Conservation (phyloP, 192 early-diverging fungal genomes). For the Gamsiella multidivaricata region DNA sequence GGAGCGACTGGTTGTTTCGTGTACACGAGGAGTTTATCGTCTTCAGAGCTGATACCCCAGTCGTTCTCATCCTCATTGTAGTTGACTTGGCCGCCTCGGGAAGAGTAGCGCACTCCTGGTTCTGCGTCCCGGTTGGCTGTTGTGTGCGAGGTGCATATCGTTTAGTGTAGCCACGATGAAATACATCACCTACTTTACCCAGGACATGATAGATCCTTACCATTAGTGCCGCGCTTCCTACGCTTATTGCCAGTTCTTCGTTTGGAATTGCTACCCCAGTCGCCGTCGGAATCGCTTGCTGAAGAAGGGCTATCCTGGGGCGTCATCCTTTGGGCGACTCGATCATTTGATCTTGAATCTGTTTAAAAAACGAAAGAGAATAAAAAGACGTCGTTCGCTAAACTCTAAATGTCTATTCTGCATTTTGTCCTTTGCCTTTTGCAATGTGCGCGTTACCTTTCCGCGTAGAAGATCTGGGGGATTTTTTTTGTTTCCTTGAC, state of each 20-base stretch:
- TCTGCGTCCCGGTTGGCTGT: constrained; percentile 42
- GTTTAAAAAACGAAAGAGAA: neutral
- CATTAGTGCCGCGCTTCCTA: constrained; percentile 13
- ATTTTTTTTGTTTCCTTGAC: constrained; percentile 55
- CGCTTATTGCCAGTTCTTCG: constrained; percentile 24
- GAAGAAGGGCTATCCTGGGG: constrained; percentile 41
- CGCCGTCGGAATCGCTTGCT: constrained; percentile 45
- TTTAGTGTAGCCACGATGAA: too few relatives aligned
- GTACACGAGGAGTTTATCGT: constrained; percentile 47
- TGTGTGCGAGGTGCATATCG: neutral
- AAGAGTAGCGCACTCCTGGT: constrained; percentile 40
- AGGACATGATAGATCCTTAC: too few relatives aligned
- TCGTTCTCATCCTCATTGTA: constrained; percentile 55
- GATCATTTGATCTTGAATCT: constrained; percentile 30
- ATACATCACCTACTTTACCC: too few relatives aligned
- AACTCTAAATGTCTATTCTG: too few relatives aligned
- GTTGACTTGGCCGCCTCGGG: constrained; percentile 49
- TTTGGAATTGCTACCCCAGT: constrained; percentile 38
- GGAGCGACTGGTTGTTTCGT: constrained; percentile 27
- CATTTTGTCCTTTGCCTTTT: neutral
- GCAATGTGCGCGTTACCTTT: constrained; percentile 10
- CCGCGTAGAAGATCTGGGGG: constrained; percentile 55
- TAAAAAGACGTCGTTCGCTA: neutral
- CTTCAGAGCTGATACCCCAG: constrained; percentile 51
- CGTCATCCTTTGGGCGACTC: constrained; percentile 22